Evolutionary conservation across 148 eudicot genomes (phyloP).

Genomic region (Dianthus caryophyllus): DNA sequence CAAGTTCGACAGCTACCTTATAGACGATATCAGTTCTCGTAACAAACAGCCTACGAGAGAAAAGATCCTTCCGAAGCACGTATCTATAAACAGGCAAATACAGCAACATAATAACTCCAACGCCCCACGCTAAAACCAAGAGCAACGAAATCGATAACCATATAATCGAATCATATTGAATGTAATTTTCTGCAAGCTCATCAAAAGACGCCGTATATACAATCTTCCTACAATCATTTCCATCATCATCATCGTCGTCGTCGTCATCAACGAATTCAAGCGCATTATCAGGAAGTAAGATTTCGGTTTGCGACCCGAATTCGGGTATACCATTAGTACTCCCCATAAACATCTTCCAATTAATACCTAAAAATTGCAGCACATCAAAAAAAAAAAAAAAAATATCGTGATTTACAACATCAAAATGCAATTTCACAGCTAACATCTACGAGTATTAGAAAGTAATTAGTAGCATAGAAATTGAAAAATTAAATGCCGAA

Average conservation of each 20-base stretch:
- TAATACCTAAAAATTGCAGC: slow-evolving; percentile 6
- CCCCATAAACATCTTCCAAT: slow-evolving; percentile 59
- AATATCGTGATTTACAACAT: neutral
- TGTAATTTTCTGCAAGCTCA: slow-evolving; percentile 49
- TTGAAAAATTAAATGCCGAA: neutral
- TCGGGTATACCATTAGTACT: slow-evolving; percentile 44
- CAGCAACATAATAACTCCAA: slow-evolving; percentile 70
- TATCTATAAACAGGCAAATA: slow-evolving; percentile 71
- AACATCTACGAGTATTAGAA: neutral
- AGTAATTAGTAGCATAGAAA: neutral
- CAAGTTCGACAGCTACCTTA: slow-evolving; percentile 42
- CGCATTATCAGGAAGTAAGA: slow-evolving; percentile 45
- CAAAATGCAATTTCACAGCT: slow-evolving; percentile 1
- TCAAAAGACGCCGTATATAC: slow-evolving; percentile 77
- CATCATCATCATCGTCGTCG: slow-evolving; percentile 50
- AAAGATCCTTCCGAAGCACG: slow-evolving; percentile 68
- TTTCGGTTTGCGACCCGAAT: slow-evolving; percentile 42
- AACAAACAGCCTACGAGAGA: slow-evolving; percentile 68
- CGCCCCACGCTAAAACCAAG: slow-evolving; percentile 90
- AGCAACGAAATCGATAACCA: slow-evolving; percentile 74
- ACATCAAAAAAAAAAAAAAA: neutral
- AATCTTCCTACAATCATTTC: slow-evolving; percentile 36
- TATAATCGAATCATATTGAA: slow-evolving; percentile 72
- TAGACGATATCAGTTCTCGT: slow-evolving; percentile 65
- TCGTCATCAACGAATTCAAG: slow-evolving; percentile 39